Evolutionary conservation across 2,329 filamentous ascomycete genomes (phyloP), one percentile per base, ranked within the genome.

Genomic region (Trichoderma guizhouense): DNA sequence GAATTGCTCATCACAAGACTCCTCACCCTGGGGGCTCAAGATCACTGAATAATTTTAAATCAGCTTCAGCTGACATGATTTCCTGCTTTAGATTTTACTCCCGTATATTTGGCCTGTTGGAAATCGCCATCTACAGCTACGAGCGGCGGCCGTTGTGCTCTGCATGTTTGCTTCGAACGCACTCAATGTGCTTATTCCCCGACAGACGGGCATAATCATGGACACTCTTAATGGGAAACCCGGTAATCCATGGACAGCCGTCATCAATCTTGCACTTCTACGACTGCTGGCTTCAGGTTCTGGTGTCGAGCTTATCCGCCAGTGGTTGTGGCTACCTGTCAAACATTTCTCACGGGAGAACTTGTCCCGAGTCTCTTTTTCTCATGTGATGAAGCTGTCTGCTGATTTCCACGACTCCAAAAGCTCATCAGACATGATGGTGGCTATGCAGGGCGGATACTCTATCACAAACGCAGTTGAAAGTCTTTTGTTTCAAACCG

Each of bases 41-140:
- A 34, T 14, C 30, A 28, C 18, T 32, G 6, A 55, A 39, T 4
- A 12, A 30, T 60, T 43, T 32, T 9, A 14, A 15, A 18, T 47
- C 51, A 3, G 4, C 15, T 60, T 36, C n/a, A 36, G 39, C 66
- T 69, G 28, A 69, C 57, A 14, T 24, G 32, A 39, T 24, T 28
- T 26, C n/a, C 15, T 51, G 39, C 39, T 32, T 18, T 71, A 91
- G 88, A 82, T 95, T 43, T 91, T 97, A 79, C 84, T 95, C 32
- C 93, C 93, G 0, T 93, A 94, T 77, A 84, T 97, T 24, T 95
- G 92, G 89, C 94, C 94, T 1, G 86, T 89, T 66, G 87, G 90
- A 55, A 88, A 92, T 76, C 86, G 84, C 68, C 80, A 82, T 15
- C 86, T 96, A 21, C 93, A 96, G 78, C 79, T 92, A 21, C 90